Percentiles rank a stretch among this genome's conserved stretches.
These are phyloP conservation scores for Colletotrichum limetticola DNA, from an alignment of 2,329 filamentous ascomycete genomes.

Conservation along the genomic window DNA sequence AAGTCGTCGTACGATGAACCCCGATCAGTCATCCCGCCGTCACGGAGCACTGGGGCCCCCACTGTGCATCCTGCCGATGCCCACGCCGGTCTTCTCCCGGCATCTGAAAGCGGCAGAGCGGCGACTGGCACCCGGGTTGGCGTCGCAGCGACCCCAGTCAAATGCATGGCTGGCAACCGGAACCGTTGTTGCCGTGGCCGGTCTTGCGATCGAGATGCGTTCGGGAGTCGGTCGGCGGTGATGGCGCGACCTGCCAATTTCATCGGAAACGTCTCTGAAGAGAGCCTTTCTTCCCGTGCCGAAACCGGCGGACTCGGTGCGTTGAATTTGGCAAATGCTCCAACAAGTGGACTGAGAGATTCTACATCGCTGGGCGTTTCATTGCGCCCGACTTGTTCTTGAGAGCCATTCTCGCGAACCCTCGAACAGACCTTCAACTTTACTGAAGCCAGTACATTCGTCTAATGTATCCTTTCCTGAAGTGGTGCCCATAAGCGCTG, in stretches of 20 bases:
- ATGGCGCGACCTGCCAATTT: neutral
- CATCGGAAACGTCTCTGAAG: neutral
- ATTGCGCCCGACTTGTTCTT: neutral
- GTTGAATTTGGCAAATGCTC: neutral
- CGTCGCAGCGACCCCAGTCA: neutral
- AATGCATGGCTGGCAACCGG: neutral
- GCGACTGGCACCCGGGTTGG: neutral
- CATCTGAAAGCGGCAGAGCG: slow-evolving; percentile 7
- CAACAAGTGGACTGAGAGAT: neutral
- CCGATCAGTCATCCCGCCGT: slow-evolving; percentile 31
- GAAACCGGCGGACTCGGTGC: neutral
- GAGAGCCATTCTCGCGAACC: neutral
- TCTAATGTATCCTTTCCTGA: neutral
- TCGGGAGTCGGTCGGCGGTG: neutral
- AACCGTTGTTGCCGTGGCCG: neutral
- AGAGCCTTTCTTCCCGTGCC: neutral
- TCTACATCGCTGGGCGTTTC: neutral
- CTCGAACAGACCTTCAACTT: neutral
- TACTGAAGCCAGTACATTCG: neutral
- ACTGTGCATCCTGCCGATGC: slow-evolving; percentile 5
- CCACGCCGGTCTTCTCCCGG: slow-evolving; percentile 17
- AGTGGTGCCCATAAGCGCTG: neutral
- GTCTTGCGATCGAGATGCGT: neutral
- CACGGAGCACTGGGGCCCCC: slow-evolving; percentile 26
- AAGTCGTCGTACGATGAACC: slow-evolving; percentile 20